Percentiles rank a stretch among this genome's conserved stretches.
phyloP scores from a whole-genome alignment of 2,329 filamentous ascomycete genomes.

The Elsinoe ampelina region DNA sequence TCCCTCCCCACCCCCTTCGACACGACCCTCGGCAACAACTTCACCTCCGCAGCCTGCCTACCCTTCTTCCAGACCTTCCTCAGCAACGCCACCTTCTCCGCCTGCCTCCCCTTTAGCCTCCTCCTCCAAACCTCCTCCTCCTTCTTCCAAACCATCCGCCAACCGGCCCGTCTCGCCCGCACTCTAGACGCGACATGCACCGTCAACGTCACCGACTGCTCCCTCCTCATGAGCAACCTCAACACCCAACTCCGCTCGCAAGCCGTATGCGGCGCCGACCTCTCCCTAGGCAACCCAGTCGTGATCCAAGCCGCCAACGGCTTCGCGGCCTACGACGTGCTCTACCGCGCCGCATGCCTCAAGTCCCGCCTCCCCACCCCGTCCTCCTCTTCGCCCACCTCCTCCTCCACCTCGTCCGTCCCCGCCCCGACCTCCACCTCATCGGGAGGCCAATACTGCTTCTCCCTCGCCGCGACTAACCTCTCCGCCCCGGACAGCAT shows the following conservation, averaged over 20 bases:
- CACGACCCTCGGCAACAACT: slow-evolving; percentile 42
- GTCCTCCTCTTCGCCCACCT: slow-evolving; percentile 15
- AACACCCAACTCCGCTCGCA: slow-evolving; percentile 55
- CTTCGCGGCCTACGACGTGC: slow-evolving; percentile 63
- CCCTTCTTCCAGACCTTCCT: slow-evolving; percentile 61
- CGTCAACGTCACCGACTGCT: slow-evolving; percentile 58
- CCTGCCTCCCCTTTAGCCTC: slow-evolving; percentile 76
- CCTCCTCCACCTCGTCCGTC: neutral
- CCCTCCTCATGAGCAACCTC: slow-evolving; percentile 52
- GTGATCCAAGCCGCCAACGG: slow-evolving; percentile 68
- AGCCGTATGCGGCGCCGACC: slow-evolving; percentile 64
- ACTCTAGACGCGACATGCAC: slow-evolving; percentile 72
- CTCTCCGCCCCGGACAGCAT: slow-evolving; percentile 57
- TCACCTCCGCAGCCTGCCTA: slow-evolving; percentile 48
- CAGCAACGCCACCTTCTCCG: slow-evolving; percentile 54
- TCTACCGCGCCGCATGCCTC: slow-evolving; percentile 76
- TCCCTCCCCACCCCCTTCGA: slow-evolving; percentile 39
- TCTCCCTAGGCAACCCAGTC: slow-evolving; percentile 54
- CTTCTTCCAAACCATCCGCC: slow-evolving; percentile 73
- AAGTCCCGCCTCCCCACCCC: slow-evolving; percentile 45
- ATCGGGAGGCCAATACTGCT: slow-evolving; percentile 35
- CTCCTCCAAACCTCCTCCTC: slow-evolving; percentile 75
- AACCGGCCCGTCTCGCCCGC: slow-evolving; percentile 61
- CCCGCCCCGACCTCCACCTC: neutral
- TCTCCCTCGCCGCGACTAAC: slow-evolving; percentile 77